These are phyloP conservation scores for Amanita brunnescens DNA, from an alignment of 768 basidiomycete genomes.

Conservation along the genomic window DNA sequence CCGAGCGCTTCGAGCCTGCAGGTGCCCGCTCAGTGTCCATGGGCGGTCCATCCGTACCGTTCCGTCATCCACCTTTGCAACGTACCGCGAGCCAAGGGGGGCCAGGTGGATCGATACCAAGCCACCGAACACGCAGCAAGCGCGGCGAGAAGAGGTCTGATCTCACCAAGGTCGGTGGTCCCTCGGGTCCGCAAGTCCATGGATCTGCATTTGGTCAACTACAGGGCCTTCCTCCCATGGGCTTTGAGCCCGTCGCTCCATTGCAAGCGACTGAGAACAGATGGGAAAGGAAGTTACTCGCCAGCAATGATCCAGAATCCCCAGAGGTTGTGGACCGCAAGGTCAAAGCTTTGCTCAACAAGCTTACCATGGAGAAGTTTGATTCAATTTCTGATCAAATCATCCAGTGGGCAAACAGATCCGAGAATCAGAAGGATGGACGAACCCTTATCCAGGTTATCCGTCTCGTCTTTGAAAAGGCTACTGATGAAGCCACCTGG, in stretches of 20 bases:
- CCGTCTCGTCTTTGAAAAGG: slow-evolving; percentile 93
- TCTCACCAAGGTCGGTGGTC: slow-evolving; percentile 29
- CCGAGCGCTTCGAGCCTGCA: slow-evolving; percentile 50
- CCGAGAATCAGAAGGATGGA: slow-evolving; percentile 86
- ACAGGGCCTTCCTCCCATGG: slow-evolving; percentile 16
- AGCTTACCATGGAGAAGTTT: slow-evolving; percentile 94
- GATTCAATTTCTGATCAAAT: slow-evolving; percentile 94
- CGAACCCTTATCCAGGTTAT: slow-evolving; percentile 94
- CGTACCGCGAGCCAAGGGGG: slow-evolving; percentile 64
- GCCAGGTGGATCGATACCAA: slow-evolving; percentile 38
- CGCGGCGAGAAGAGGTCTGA: slow-evolving; percentile 77
- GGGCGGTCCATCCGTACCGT: slow-evolving; percentile 41
- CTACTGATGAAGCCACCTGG: slow-evolving; percentile 92
- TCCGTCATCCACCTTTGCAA: slow-evolving; percentile 53
- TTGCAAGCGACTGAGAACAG: slow-evolving; percentile 74
- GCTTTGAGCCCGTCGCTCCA: slow-evolving; percentile 66
- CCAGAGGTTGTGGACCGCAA: slow-evolving; percentile 88
- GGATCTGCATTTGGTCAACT: slow-evolving; percentile 25
- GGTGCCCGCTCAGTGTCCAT: slow-evolving; percentile 47
- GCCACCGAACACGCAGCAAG: slow-evolving; percentile 66
- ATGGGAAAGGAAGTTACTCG: slow-evolving; percentile 58
- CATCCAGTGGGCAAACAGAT: slow-evolving; percentile 91
- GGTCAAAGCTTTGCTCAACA: slow-evolving; percentile 88
- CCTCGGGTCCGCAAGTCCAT: slow-evolving; percentile 27
- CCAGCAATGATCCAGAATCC: slow-evolving; percentile 47